A percentile compares a stretch with the other conserved stretches of the same genome.
phyloP scores from a whole-genome alignment of 192 early-diverging fungal species.

The Lobosporangium transversale region DNA sequence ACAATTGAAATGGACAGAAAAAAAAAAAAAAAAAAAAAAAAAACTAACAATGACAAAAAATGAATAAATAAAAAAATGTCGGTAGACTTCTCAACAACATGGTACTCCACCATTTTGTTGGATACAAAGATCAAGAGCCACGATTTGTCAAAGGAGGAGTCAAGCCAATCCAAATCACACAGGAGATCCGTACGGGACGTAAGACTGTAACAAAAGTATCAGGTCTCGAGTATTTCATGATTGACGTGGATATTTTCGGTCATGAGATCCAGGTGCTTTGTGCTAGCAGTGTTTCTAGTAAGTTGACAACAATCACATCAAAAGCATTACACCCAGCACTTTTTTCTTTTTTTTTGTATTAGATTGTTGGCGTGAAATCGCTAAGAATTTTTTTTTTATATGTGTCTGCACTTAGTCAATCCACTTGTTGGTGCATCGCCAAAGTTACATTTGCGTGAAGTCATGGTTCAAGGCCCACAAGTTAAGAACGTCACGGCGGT shows the following conservation, averaged over 20 bases:
- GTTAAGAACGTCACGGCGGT: conserved; percentile 65
- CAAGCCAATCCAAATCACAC: conserved; percentile 61
- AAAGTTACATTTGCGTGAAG: conserved; percentile 64
- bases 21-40: conserved; percentile 2
- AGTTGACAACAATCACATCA: conserved; percentile 22
- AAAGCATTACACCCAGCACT: too few species aligned
- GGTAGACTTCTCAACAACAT: conserved; percentile 36
- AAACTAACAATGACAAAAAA: not conserved
- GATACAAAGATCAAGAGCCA: conserved; percentile 25
- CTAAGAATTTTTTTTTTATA: too few species aligned
- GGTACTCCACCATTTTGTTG: conserved; percentile 36
- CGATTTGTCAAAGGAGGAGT: conserved; percentile 55
- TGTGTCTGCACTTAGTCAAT: conserved; percentile 54
- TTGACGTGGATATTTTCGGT: conserved; percentile 70
- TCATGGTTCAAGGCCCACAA: conserved; percentile 84
- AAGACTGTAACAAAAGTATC: conserved; percentile 73
- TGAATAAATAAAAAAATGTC: too few species aligned
- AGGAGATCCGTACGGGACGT: conserved; percentile 69
- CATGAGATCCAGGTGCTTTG: conserved; percentile 70
- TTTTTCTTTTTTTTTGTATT: not conserved
- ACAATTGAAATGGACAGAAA: too few species aligned
- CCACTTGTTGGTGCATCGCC: conserved; percentile 62
- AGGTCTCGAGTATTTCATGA: conserved; percentile 69
- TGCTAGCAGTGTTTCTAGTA: conserved; percentile 72
- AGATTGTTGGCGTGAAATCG: too few species aligned